Evolutionary conservation across 768 basidiomycete genomes (phyloP).

Genomic region (Multifurca ochricompacta): DNA sequence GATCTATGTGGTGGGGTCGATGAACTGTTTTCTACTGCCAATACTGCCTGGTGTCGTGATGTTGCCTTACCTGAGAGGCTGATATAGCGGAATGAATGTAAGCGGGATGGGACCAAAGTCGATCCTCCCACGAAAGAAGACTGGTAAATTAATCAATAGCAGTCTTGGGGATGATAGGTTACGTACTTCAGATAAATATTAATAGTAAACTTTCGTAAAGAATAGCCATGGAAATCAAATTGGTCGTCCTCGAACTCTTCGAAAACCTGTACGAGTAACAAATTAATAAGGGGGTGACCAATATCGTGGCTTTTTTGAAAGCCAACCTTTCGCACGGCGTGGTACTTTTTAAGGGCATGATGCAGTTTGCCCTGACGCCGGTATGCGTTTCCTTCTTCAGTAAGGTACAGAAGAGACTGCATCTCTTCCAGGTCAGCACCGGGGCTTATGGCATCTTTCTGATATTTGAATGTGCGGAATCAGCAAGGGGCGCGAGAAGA

Average conservation of each 20-base stretch:
- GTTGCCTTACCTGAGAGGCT: constrained; percentile 50
- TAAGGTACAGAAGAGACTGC: constrained; percentile 85
- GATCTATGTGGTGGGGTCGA: constrained; percentile 42
- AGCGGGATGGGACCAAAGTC: constrained; percentile 63
- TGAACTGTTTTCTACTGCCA: not conserved
- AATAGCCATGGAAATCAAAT: constrained; percentile 96
- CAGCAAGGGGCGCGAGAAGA: not conserved
- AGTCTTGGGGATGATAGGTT: not conserved
- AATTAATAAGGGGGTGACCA: constrained; percentile 1
- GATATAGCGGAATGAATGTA: constrained; percentile 68
- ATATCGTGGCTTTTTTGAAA: not conserved
- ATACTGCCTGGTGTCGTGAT: not conserved
- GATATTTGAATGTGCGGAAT: not conserved
- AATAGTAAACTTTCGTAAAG: constrained; percentile 80
- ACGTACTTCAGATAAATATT: constrained; percentile 80
- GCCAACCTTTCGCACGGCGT: constrained; percentile 62
- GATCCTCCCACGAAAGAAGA: constrained; percentile 76
- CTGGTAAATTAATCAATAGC: constrained; percentile 32
- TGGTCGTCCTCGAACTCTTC: constrained; percentile 90
- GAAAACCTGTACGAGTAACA: constrained; percentile 48
- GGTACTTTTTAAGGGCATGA: constrained; percentile 80
- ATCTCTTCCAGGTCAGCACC: constrained; percentile 85
- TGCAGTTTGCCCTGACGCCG: constrained; percentile 55
- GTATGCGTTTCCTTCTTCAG: constrained; percentile 74
- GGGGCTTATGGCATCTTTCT: constrained; percentile 82